Evolutionary conservation across 495 filamentous ascomycete genomes (phyloP).

Genomic region (Amniculicola lignicola): DNA sequence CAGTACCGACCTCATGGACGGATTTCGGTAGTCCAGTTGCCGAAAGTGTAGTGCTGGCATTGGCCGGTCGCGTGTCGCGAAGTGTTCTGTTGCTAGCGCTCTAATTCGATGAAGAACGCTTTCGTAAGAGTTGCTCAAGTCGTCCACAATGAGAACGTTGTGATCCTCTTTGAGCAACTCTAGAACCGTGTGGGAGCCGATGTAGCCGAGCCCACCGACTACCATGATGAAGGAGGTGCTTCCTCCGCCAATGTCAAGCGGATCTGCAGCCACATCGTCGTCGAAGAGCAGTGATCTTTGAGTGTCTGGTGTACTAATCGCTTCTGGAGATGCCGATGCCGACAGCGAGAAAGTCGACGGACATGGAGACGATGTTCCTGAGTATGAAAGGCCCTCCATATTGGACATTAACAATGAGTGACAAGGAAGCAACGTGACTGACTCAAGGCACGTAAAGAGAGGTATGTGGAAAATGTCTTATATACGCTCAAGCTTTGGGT

Average conservation of each 20-base stretch:
- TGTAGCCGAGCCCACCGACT: conserved; percentile 65
- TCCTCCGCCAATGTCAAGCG: conserved; percentile 28
- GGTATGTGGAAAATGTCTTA: conserved; percentile 33
- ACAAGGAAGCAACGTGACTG: conserved; percentile 23
- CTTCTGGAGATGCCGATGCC: conserved; percentile 14
- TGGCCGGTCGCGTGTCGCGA: conserved; percentile 34
- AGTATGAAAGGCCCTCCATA: conserved; percentile 23
- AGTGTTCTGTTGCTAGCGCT: conserved; percentile 50
- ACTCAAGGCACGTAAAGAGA: conserved; percentile 3
- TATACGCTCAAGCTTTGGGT: conserved; percentile 26
- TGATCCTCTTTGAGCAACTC: conserved; percentile 60
- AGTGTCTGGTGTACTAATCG: conserved; percentile 33
- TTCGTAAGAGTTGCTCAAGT: conserved; percentile 59
- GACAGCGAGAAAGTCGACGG: conserved; percentile 30
- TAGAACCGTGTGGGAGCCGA: conserved; percentile 62
- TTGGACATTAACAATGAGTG: not conserved
- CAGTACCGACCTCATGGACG: conserved; percentile 36
- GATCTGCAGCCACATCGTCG: conserved; percentile 34
- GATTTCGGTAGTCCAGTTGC: conserved; percentile 54
- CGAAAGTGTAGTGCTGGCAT: conserved; percentile 56
- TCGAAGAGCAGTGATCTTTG: conserved; percentile 36
- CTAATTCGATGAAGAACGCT: conserved; percentile 54
- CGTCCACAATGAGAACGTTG: conserved; percentile 64
- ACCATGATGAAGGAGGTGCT: conserved; percentile 50
- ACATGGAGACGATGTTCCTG: conserved; percentile 24